Evolutionary conservation across 1,139 yeast genomes (phyloP).

Genomic region (Hansenula sp.): DNA sequence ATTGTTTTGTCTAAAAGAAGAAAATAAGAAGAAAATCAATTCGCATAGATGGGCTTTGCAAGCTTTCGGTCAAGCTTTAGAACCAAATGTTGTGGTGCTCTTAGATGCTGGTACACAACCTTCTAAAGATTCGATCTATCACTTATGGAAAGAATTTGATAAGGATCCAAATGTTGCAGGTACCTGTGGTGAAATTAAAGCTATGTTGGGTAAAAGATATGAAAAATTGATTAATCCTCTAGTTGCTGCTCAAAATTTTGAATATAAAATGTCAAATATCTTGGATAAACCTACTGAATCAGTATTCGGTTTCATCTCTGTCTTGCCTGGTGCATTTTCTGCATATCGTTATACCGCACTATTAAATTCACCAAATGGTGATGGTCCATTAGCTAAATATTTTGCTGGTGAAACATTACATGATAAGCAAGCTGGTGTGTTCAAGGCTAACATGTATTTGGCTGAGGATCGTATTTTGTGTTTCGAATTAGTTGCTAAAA

Average conservation of each 20-base stretch:
- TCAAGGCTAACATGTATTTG: conserved; percentile 89
- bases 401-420: conserved; percentile 86
- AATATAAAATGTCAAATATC: conserved; percentile 88
- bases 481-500: conserved; percentile 86
- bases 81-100: conserved; percentile 81
- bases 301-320: conserved; percentile 82
- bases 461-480: conserved; percentile 96
- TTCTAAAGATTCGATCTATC: conserved; percentile 74
- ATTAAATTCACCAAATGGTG: conserved; percentile 60
- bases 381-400: conserved; percentile 84
- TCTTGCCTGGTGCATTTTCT: conserved; percentile 84
- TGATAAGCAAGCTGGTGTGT: conserved; percentile 59
- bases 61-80: conserved; percentile 81
- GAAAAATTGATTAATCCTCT: conserved; percentile 71
- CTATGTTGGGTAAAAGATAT: conserved; percentile 79
- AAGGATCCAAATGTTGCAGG: conserved; percentile 87
- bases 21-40: conserved; percentile 86
- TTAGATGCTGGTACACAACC: conserved; percentile 97
- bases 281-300: conserved; percentile 91
- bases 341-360: conserved; percentile 84
- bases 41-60: conserved; percentile 97
- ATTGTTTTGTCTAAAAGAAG: conserved; percentile 81
- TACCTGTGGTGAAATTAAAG: conserved; percentile 91
- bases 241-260: conserved; percentile 91
- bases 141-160: conserved; percentile 88